Percentiles rank a stretch among this genome's conserved stretches.
Evolutionary conservation across 2,329 filamentous ascomycete genomes (phyloP).

Genomic region (Immersiporthe knoxdaviesiana): DNA sequence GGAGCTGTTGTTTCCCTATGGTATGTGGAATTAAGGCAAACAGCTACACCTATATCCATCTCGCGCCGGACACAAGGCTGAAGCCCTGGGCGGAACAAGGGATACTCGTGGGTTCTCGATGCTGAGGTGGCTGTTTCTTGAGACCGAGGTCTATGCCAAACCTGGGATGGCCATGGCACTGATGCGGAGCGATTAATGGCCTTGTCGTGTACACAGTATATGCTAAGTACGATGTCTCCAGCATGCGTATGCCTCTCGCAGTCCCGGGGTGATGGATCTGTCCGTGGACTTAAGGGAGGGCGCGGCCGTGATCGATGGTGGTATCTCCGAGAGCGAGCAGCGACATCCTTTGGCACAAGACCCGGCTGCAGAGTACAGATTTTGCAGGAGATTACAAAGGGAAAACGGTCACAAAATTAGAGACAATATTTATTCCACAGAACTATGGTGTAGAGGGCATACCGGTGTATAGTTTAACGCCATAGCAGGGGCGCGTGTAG

Average conservation of each 20-base stretch:
- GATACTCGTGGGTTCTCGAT: neutral
- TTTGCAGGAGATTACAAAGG: too few relatives aligned
- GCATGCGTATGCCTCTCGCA: neutral
- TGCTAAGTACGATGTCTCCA: neutral
- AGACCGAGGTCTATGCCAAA: neutral
- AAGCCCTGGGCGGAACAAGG: neutral
- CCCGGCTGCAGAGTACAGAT: neutral
- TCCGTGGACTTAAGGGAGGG: neutral
- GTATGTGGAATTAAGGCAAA: neutral
- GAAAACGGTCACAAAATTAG: neutral
- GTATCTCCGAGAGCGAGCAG: neutral
- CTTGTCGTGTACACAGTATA: neutral
- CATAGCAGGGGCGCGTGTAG: too few relatives aligned
- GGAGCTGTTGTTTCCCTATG: neutral
- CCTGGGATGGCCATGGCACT: neutral
- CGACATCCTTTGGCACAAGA: neutral
- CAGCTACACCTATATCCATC: neutral
- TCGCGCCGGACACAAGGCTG: neutral
- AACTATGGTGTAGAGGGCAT: too few relatives aligned
- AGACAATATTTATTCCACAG: too few relatives aligned
- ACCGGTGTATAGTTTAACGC: too few relatives aligned
- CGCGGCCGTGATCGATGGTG: neutral
- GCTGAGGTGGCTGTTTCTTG: neutral
- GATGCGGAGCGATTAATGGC: too few relatives aligned
- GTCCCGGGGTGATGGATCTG: neutral